phyloP scores from a whole-genome alignment of 2,329 filamentous ascomycete genomes.

The Microdochium trichocladiopsis region DNA sequence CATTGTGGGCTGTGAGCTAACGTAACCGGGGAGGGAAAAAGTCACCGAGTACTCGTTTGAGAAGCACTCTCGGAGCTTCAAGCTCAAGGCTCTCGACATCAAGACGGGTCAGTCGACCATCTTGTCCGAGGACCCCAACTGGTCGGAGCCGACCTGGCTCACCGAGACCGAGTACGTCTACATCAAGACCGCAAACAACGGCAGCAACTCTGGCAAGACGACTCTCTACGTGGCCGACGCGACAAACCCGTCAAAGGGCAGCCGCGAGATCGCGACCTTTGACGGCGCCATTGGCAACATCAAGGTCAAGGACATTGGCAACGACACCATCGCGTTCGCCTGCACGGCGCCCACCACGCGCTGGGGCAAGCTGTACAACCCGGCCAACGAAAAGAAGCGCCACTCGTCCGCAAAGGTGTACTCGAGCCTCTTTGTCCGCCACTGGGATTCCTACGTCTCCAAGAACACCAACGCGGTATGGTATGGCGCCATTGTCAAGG shows the following conservation, averaged over 20 bases:
- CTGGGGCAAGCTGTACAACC: constrained; percentile 63
- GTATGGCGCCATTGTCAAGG: constrained; percentile 53
- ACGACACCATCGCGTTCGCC: constrained; percentile 44
- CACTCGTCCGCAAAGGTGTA: constrained; percentile 64
- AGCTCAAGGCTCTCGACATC: constrained; percentile 67
- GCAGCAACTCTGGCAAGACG: constrained; percentile 35
- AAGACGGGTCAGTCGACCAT: constrained; percentile 56
- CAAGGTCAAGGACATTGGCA: constrained; percentile 45
- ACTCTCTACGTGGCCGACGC: constrained; percentile 34
- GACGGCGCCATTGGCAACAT: constrained; percentile 50
- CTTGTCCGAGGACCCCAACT: constrained; percentile 57
- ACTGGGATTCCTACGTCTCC: constrained; percentile 74
- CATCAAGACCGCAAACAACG: constrained; percentile 31
- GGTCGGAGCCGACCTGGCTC: constrained; percentile 72
- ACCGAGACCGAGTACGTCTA: constrained; percentile 54
- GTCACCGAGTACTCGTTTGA: constrained; percentile 75
- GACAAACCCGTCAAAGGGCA: constrained; percentile 25
- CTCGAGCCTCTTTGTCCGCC: constrained; percentile 67
- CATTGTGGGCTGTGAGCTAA: neutral
- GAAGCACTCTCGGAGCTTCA: constrained; percentile 58
- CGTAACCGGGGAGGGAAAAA: constrained; percentile 18
- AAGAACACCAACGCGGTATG: constrained; percentile 67
- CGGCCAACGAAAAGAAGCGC: constrained; percentile 50
- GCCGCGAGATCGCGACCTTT: constrained; percentile 35
- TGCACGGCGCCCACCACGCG: constrained; percentile 60